Evolutionary conservation across 768 basidiomycete genomes (phyloP), one percentile per base, ranked within the genome.

Genomic region (Boletus reticuloceps): DNA sequence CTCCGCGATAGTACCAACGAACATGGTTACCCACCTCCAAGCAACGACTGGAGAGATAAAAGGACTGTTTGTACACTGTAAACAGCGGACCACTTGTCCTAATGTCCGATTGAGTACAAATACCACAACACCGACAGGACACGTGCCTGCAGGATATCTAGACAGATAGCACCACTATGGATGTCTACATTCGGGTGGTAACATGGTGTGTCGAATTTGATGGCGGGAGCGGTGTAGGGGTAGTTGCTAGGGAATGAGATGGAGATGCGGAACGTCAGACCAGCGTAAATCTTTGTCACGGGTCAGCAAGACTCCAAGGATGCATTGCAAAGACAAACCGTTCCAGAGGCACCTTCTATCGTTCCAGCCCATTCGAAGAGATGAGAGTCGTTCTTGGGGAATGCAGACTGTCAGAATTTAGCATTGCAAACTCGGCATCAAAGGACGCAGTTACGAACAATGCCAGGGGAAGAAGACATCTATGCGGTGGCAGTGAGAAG

Each of bases 11-110:
- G 16, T 17, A n/a, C 46, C 6, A 43, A 46, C 37, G 44, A n/a
- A 27, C 19, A 47, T 40, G 8, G 13, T 2, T n/a, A 72, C 82
- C 38, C 63, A 92, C 92, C 92, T 62, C 93, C 93, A 45, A 96
- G 79, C 37, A 96, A 75, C 11, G 89, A 91, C 66, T 96, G 94
- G 53, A 96, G 71, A 13, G 93, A 94, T 10, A 95, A 74, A 19
- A 96, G 80, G 40, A 96, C 89, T 0, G 91, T 94, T 60, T 93
- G 90, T 36, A 94, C 93, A 55, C 89, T 91, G 70, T 95, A 93
- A 2, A 94, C 88, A 8, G 94, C 92, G 4, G 90, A 91, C 94
- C 93, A 95, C 66, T 94, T 91, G 72, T 94, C 91, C 89, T 92
- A 58, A 11, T 37, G 22, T 38, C 49, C 14, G 42, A 11, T 58